Evolutionary conservation across 2,329 filamentous ascomycete genomes (phyloP), one percentile per base, ranked within the genome.

Genomic region (Volutella citrinella): DNA sequence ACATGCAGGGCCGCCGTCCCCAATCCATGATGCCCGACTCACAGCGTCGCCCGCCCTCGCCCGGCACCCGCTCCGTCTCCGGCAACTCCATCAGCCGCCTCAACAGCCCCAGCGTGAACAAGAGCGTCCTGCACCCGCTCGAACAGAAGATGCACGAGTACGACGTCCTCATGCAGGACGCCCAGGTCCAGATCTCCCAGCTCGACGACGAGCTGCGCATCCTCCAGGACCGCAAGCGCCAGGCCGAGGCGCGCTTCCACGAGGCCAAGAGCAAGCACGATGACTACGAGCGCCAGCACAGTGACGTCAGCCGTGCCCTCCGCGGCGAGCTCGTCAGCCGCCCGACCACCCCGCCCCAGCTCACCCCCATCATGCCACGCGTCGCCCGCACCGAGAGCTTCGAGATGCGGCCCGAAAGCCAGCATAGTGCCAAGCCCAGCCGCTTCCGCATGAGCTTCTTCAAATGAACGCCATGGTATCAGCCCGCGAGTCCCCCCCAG

Each of bases 111-210:
- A 60, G 57, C 48, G 54, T 68, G 38, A 42, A 55, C 32, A 51
- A 59, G 28, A 60, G 51, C 43, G 64, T 68, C 34, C 58, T 68
- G 27, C 57, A 64, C 45, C 64, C 64, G 10, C 62, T 68, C 1
- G 59, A 65, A 34, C 52, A 56, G 30, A 68, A 68, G 48, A 58
- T 66, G 27, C 49, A 48, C 37, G 60, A 67, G 52, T 68, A 68
- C 52, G 49, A 56, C 14, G 44, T 36, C 20, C 44, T 62, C 28
- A 67, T 67, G 64, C 46, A 48, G 24, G 52, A 59, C 18, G 59
- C 62, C 34, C 57, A 63, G 40, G 53, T 52, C 11, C 49, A 66
- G 49, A 59, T 65, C 51, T 43, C 52, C 27, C 57, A 52, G 15
- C 56, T 66, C 7, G 65, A 68, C 48, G 61, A 61, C 3, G 63